Evolutionary conservation across 2,329 filamentous ascomycete species (phyloP).

Genomic region (Biscogniauxia marginata): DNA sequence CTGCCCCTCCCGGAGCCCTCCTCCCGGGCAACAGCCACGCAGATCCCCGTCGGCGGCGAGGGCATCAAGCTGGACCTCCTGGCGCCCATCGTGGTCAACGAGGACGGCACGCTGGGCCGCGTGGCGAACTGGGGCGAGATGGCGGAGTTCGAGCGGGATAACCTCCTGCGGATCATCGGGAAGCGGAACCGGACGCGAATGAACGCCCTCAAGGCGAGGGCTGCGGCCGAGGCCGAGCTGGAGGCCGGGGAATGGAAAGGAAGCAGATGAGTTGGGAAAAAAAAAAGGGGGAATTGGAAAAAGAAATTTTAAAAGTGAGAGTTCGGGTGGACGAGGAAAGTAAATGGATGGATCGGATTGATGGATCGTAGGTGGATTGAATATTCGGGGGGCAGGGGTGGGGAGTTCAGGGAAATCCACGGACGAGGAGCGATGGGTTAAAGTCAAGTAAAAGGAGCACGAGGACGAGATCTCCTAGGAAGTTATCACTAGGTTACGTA

Average conservation of each 20-base stretch:
- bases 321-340: no score
- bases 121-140: conserved; percentile 74
- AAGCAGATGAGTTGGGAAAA: conserved; percentile 5
- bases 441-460: no score
- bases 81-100: conserved; percentile 72
- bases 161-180: conserved; percentile 64
- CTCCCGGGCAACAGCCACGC: conserved; percentile 12
- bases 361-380: no score
- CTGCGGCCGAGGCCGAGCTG: conserved; percentile 22
- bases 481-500: no score
- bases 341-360: background rate
- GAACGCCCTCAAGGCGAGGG: conserved; percentile 49
- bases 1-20: conserved; percentile 23
- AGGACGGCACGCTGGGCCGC: conserved; percentile 67
- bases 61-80: conserved; percentile 63
- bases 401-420: no score
- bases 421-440: no score
- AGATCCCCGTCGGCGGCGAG: conserved; percentile 36
- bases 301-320: no score
- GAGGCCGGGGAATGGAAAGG: conserved; percentile 9
- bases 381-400: no score
- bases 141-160: conserved; percentile 65
- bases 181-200: conserved; percentile 66
- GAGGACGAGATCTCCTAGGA: no score
- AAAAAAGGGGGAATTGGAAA: background rate